Conservation (phyloP, 2,329 filamentous ascomycete genomes). For the Phialophora verrucosa region DNA sequence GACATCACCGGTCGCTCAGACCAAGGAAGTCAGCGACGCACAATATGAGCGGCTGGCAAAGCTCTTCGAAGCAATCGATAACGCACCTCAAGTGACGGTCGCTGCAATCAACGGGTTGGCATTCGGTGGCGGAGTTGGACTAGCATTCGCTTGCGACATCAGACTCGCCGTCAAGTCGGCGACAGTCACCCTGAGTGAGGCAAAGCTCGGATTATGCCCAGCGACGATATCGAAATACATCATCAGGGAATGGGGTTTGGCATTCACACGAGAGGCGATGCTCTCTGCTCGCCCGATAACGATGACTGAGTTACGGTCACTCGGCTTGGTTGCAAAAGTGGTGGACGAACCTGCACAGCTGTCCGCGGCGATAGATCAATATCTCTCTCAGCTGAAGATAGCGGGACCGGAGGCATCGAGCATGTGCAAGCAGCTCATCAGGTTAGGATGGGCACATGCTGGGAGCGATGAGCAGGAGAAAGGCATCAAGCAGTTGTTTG, state of each 20-base stretch:
- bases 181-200: conserved; percentile 48
- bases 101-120: conserved; percentile 51
- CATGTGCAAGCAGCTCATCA: conserved; percentile 47
- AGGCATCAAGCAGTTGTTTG: conserved; percentile 40
- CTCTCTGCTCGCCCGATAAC: conserved; percentile 45
- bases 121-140: conserved; percentile 53
- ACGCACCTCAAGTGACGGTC: conserved; percentile 50
- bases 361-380: conserved; percentile 37
- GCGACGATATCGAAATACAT: conserved; percentile 51
- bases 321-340: conserved; percentile 38
- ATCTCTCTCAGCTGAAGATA: conserved; percentile 38
- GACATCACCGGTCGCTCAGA: conserved; percentile 41
- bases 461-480: conserved; percentile 30
- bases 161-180: conserved; percentile 38
- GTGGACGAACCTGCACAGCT: conserved; percentile 35
- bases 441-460: conserved; percentile 39
- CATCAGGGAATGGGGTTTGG: conserved; percentile 48
- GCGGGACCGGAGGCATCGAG: conserved; percentile 43
- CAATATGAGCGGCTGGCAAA: conserved; percentile 29
- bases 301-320: conserved; percentile 40
- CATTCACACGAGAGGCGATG: conserved; percentile 49
- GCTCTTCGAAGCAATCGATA: conserved; percentile 50
- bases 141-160: conserved; percentile 53
- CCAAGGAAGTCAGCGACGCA: conserved; percentile 33
- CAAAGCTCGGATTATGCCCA: conserved; percentile 48